Evolutionary conservation across 1,284 basidiomycete genomes (phyloP).

Genomic region (Malassezia cuniculi): DNA sequence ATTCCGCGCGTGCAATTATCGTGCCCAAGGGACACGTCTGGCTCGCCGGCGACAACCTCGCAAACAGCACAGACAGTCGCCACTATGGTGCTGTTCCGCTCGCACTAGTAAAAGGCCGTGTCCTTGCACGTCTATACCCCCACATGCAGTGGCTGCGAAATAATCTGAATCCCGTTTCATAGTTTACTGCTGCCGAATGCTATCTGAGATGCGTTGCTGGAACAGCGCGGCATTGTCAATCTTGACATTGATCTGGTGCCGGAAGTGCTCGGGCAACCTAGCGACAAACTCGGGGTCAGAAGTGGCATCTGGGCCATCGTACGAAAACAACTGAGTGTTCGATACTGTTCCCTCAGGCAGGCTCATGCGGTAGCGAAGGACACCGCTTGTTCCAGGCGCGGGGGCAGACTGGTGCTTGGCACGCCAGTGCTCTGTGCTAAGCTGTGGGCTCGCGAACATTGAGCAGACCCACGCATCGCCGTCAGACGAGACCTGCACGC

Average conservation of each 20-base stretch:
- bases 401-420: conserved; percentile 1
- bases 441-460: conserved; percentile 1
- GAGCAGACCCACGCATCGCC: conserved; percentile 4
- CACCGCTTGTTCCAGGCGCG: not conserved
- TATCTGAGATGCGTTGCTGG: conserved; percentile 7
- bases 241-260: conserved; percentile 10
- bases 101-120: conserved; percentile 62
- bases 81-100: conserved; percentile 81
- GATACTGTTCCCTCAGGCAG: conserved; percentile 1
- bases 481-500: conserved; percentile 4
- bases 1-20: conserved; percentile 9
- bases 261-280: conserved; percentile 11
- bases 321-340: conserved; percentile 1
- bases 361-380: conserved; percentile 7
- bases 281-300: conserved; percentile 4
- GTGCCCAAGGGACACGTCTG: conserved; percentile 52
- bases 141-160: conserved; percentile 3
- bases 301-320: conserved; percentile 4
- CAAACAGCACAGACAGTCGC: conserved; percentile 71
- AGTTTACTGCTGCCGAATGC: conserved; percentile 3
- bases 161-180: not conserved
- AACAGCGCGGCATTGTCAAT: conserved; percentile 12
- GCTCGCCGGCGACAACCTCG: conserved; percentile 79
- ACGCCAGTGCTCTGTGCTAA: conserved; percentile 5
- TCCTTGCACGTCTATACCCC: conserved; percentile 50